Percentiles rank a stretch among this genome's conserved stretches.
These are phyloP conservation scores for Heimioporus sp. DNA, from an alignment of 768 basidiomycete genomes.

Conservation along the genomic window DNA sequence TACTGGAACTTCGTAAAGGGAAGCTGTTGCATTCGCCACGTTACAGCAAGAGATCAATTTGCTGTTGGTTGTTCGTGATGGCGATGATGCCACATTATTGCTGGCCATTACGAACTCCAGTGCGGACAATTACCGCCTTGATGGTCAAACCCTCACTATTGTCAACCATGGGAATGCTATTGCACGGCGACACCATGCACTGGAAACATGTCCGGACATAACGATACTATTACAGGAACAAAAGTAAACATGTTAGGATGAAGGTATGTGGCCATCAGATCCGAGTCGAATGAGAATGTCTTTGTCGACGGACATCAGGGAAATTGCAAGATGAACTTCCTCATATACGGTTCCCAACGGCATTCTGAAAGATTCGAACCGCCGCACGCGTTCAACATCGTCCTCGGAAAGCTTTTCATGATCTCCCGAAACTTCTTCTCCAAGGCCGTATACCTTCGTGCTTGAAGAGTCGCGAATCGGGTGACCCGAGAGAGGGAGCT, in stretches of 20 bases:
- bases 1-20: too few relatives aligned
- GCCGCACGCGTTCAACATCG: slow-evolving; percentile 45
- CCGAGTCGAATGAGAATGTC: not conserved
- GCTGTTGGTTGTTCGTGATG: slow-evolving; percentile 3
- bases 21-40: not conserved
- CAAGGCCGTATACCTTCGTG: slow-evolving; percentile 17
- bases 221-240: slow-evolving; percentile 11
- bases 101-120: not conserved
- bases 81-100: not conserved
- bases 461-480: slow-evolving; percentile 13
- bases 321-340: slow-evolving; percentile 58
- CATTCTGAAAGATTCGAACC: slow-evolving; percentile 46
- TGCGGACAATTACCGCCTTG: slow-evolving; percentile 11
- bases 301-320: slow-evolving; percentile 40
- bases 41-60: not conserved
- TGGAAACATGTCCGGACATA: slow-evolving; percentile 15
- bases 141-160: not conserved
- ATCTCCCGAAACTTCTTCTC: slow-evolving; percentile 30
- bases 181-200: not conserved
- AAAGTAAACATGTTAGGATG: not conserved
- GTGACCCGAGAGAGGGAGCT: slow-evolving; percentile 8
- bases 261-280: slow-evolving; percentile 3
- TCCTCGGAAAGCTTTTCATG: slow-evolving; percentile 29
- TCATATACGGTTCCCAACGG: slow-evolving; percentile 62
- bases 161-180: slow-evolving; percentile 1